Base-by-base conservation (phyloP, 2,329 filamentous ascomycete genomes). In the Periconia sp. region DNA sequence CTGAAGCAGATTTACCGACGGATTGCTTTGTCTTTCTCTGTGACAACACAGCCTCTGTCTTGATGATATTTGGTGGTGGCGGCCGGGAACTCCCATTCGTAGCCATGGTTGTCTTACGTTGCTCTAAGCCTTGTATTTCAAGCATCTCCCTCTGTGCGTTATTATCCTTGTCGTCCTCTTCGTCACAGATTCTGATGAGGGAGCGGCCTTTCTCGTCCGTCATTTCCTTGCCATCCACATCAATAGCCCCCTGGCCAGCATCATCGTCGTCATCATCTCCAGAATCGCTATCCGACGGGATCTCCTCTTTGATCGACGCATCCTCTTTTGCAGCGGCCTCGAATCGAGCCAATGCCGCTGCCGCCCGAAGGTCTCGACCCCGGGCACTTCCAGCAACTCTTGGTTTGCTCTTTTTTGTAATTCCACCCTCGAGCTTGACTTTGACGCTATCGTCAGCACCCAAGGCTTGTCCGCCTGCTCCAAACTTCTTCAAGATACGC, bases 401-500 rank as follows among this genome's bases (percentile, higher is more conserved):
- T 0, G 90, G 90, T 62, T 88, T 90, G 10, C 81, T 83, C 23
- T 82, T 79, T 1, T 82, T 77, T 47, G 80, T 77, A 62, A 84
- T 83, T 46, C 87, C 86, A 33, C 82, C 82, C 69, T 92, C 89
- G 14, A 92, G 74, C 66, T 84, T 84, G 18, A 82, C 77, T 65
- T 90, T 88, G 35, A 80, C 73, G 35, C 79, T 79, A 30, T 88
- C 85, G 56, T 92, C 89, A 3, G 85, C 86, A 0, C 90, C 90
- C 1, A 94, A 76, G 0, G 83, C 76, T 27, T 85, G 77, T 0
- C 90, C 90, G 42, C 87, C 85, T 27, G 78, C 81, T 5, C 90
- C 90, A 71, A 94, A 93, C 71, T 91, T 92, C 73, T 84, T 91
- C 60, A 85, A 74, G 44, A 91, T 91, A 49, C 86, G 81, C 57